phyloP scores from a whole-genome alignment of 1,284 basidiomycete genomes.

The Chiua sp. region DNA sequence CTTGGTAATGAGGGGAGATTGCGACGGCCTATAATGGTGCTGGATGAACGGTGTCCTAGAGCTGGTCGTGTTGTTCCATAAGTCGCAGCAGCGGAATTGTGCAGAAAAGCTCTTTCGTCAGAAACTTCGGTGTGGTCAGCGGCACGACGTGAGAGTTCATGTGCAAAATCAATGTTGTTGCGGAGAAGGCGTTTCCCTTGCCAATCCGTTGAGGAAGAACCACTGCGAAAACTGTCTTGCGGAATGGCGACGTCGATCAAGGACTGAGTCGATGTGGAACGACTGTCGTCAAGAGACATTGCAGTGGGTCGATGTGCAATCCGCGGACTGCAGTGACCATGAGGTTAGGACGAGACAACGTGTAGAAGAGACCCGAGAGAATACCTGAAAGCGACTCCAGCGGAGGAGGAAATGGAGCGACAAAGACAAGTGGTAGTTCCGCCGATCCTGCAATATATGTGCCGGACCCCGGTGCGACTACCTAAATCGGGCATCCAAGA shows the following conservation, averaged over 20 bases:
- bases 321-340: background rate
- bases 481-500: too few relatives aligned
- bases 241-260: slow-evolving; percentile 11
- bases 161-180: slow-evolving; percentile 22
- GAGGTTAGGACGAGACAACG: background rate
- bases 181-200: slow-evolving; percentile 37
- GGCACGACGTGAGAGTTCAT: slow-evolving; percentile 1
- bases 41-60: slow-evolving; percentile 15
- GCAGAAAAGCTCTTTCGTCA: slow-evolving; percentile 27
- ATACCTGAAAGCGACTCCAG: background rate
- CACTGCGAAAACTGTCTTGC: slow-evolving; percentile 31
- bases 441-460: background rate
- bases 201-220: slow-evolving; percentile 37
- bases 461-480: too few relatives aligned
- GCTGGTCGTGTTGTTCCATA: slow-evolving; percentile 28
- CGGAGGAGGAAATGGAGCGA: background rate
- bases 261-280: slow-evolving; percentile 29
- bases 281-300: slow-evolving; percentile 26
- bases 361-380: too few relatives aligned
- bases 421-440: background rate
- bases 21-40: slow-evolving; percentile 11
- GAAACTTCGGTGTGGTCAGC: slow-evolving; percentile 4
- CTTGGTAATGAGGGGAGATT: slow-evolving; percentile 12
- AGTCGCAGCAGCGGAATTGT: background rate
- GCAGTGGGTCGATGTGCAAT: background rate